These are phyloP conservation scores for Amphichorda felina DNA, from an alignment of 2,329 filamentous ascomycete genomes.

Conservation along the genomic window DNA sequence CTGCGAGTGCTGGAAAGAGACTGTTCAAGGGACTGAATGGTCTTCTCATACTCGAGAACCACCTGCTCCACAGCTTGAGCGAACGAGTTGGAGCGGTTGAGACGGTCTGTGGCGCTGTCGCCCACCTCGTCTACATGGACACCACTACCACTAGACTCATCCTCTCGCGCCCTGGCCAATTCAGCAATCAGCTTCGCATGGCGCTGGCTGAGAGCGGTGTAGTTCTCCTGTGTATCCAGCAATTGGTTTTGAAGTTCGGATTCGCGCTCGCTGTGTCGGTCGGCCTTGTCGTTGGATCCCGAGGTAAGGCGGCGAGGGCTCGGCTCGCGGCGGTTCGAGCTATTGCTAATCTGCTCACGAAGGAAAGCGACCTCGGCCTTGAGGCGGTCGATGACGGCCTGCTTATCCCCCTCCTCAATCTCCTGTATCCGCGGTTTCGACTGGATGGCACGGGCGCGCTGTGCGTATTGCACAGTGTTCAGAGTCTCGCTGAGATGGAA, in stretches of 20 bases:
- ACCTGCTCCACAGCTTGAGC: conserved; percentile 93
- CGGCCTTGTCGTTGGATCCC: conserved; percentile 55
- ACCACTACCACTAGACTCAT: conserved; percentile 47
- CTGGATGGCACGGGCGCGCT: conserved; percentile 90
- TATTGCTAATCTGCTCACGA: conserved; percentile 81
- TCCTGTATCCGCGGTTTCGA: conserved; percentile 96
- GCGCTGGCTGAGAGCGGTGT: conserved; percentile 78
- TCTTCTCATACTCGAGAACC: conserved; percentile 96
- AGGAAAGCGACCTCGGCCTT: conserved; percentile 91
- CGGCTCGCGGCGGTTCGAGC: conserved; percentile 49
- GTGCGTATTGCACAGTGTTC: conserved; percentile 95
- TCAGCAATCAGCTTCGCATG: conserved; percentile 95
- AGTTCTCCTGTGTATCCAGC: conserved; percentile 88
- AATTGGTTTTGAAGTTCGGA: conserved; percentile 87
- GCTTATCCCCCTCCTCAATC: conserved; percentile 84
- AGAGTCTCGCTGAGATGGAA: conserved; percentile 96
- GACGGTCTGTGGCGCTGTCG: conserved; percentile 71
- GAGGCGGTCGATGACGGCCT: conserved; percentile 82
- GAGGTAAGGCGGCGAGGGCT: conserved; percentile 39
- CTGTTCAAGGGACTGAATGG: conserved; percentile 84
- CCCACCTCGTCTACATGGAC: conserved; percentile 46
- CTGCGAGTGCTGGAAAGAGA: conserved; percentile 81
- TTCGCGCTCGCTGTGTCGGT: conserved; percentile 75
- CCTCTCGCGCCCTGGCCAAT: conserved; percentile 74
- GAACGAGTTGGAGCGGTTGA: conserved; percentile 93